These are phyloP conservation scores for Carex sylvatica DNA, from an alignment of 202 grass and related monocot genomes.

Conservation along the genomic window DNA sequence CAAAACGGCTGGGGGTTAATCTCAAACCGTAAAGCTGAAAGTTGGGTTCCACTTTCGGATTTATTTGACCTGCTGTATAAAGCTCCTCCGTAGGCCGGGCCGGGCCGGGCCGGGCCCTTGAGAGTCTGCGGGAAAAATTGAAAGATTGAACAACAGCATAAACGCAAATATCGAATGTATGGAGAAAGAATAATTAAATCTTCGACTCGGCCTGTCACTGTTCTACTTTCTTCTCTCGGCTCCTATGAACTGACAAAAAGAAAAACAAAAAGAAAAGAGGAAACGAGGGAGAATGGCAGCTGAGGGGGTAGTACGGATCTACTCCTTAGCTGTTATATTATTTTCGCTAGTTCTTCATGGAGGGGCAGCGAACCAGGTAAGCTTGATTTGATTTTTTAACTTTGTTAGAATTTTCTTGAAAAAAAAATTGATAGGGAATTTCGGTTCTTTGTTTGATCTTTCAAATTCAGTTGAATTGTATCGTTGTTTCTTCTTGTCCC, in stretches of 20 bases:
- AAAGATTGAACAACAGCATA: not conserved
- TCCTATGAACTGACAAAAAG: not conserved
- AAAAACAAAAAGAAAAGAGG: not conserved
- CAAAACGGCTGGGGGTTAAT: no score
- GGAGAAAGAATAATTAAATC: not conserved
- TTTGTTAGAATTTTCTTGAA: slow-evolving; percentile 12
- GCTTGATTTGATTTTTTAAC: not conserved
- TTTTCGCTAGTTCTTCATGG: slow-evolving; percentile 6
- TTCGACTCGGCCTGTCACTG: not conserved
- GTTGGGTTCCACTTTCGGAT: not conserved
- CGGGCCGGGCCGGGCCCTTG: not conserved
- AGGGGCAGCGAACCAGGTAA: slow-evolving; percentile 6
- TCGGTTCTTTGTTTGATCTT: not conserved
- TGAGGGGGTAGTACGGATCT: slow-evolving; percentile 28
- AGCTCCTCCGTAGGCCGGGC: not conserved
- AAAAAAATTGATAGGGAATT: not conserved
- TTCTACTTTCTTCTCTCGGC: not conserved
- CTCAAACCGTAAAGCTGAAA: no score
- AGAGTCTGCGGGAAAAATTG: not conserved
- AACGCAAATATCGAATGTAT: not conserved
- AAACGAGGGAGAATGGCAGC: slow-evolving; percentile 14
- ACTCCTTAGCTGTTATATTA: slow-evolving; percentile 23
- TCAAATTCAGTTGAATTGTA: slow-evolving; percentile 3
- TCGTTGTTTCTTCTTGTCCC: not conserved
- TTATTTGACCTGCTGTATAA: not conserved